phyloP scores from a whole-genome alignment of 2,329 filamentous ascomycete species.

The Neofusicoccum kwambonambiense region DNA sequence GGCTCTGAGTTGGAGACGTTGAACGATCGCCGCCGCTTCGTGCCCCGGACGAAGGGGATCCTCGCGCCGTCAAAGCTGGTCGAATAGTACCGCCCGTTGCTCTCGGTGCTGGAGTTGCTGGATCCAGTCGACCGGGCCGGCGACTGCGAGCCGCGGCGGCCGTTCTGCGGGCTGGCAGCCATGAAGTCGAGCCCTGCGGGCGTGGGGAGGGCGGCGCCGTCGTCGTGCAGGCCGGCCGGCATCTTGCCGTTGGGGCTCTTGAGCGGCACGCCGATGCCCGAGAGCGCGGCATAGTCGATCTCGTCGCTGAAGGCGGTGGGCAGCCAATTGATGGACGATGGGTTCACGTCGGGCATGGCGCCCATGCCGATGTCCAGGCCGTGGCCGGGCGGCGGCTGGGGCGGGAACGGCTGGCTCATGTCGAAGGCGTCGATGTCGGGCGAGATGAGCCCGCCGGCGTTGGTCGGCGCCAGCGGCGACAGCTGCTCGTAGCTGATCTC shows the following conservation, averaged over 20 bases:
- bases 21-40: not conserved
- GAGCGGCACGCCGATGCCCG: slow-evolving; percentile 4
- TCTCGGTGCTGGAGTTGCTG: not conserved
- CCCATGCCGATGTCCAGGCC: not conserved
- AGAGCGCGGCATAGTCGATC: slow-evolving; percentile 5
- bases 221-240: not conserved
- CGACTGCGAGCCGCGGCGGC: not conserved
- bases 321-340: slow-evolving; percentile 4
- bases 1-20: not conserved
- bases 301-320: slow-evolving; percentile 4
- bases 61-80: slow-evolving; percentile 4
- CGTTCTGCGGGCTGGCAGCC: not conserved
- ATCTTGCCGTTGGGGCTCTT: not conserved
- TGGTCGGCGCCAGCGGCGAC: not conserved
- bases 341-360: not conserved
- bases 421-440: slow-evolving; percentile 9
- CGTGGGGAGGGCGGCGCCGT: not conserved
- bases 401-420: not conserved
- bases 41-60: slow-evolving; percentile 7
- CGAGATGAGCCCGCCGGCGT: not conserved
- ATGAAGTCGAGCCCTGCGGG: not conserved
- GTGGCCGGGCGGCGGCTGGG: not conserved
- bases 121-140: not conserved
- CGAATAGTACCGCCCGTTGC: not conserved
- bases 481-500: slow-evolving; percentile 13